Percentiles rank a stretch among this genome's conserved stretches.
phyloP scores from a whole-genome alignment of 2,329 filamentous ascomycete genomes.

The Cytospora paraplurivora region DNA sequence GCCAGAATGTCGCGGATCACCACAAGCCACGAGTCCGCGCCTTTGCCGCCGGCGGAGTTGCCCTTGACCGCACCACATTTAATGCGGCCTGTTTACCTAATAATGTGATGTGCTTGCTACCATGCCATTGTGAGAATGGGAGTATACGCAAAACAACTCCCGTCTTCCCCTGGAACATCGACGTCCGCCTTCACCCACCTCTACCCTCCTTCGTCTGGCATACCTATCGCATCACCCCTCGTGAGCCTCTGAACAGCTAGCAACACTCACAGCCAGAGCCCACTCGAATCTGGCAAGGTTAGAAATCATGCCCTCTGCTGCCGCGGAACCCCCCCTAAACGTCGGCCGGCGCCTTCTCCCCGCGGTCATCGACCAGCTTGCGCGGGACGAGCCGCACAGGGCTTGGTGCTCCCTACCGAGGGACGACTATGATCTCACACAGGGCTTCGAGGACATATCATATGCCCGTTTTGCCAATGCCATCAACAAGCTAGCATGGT shows the following conservation, averaged over 20 bases:
- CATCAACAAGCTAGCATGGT: conserved; percentile 33
- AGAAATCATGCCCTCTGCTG: conserved; percentile 14
- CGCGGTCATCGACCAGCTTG: conserved; percentile 29
- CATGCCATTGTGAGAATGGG: not conserved
- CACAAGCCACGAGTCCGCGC: not conserved
- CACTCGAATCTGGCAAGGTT: conserved; percentile 8
- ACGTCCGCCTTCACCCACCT: not conserved
- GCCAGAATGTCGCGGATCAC: not conserved
- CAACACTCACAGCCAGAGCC: not conserved
- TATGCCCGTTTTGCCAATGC: conserved; percentile 30
- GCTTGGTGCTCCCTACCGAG: conserved; percentile 32
- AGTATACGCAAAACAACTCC: not conserved
- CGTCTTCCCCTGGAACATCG: not conserved
- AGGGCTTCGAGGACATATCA: conserved; percentile 33
- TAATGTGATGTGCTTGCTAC: not conserved
- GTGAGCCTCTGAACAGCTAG: not conserved
- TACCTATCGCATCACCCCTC: not conserved
- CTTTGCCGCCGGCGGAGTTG: not conserved
- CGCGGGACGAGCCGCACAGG: conserved; percentile 28
- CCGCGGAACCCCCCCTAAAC: conserved; percentile 7
- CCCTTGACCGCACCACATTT: not conserved
- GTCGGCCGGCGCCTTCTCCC: conserved; percentile 30
- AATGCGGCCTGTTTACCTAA: not conserved
- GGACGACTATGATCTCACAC: conserved; percentile 32
- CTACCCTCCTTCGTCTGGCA: not conserved